Percentiles rank a stretch among this genome's conserved stretches.
Conservation (phyloP, 108 stramenopile genomes). For the Chaetoceros tenuissimus region DNA sequence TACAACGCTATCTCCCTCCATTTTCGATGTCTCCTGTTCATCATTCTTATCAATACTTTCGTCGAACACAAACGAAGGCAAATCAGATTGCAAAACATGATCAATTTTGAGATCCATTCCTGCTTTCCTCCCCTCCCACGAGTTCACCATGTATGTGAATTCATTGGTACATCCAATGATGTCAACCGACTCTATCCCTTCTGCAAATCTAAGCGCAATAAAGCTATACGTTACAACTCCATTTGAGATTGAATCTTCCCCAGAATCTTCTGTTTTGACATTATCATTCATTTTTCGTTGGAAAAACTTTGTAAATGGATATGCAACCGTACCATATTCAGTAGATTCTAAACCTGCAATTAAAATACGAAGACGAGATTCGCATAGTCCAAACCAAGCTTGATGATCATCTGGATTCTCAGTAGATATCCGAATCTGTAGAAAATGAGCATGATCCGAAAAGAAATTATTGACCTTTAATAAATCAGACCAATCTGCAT, state of each 20-base stretch:
- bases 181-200: constrained; percentile 34
- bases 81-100: constrained; percentile 28
- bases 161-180: constrained; percentile 35
- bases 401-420: constrained; percentile 37
- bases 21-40: background rate
- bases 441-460: constrained; percentile 27
- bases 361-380: constrained; percentile 58
- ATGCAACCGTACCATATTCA: constrained; percentile 31
- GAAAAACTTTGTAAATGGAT: constrained; percentile 60
- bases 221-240: constrained; percentile 11
- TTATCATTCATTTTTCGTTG: constrained; percentile 24
- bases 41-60: background rate
- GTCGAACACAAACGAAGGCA: constrained; percentile 45
- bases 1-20: no score
- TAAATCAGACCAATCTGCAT: constrained; percentile 26
- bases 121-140: constrained; percentile 37
- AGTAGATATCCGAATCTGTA: constrained; percentile 52
- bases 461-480: constrained; percentile 42
- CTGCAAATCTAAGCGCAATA: constrained; percentile 58
- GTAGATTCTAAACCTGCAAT: constrained; percentile 53
- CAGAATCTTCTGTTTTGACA: background rate
- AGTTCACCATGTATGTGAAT: constrained; percentile 60
- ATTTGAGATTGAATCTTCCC: constrained; percentile 4
- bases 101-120: constrained; percentile 68
- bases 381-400: constrained; percentile 71